Evolutionary conservation across 2,329 filamentous ascomycete genomes (phyloP).

Genomic region (Pseudopithomyces chartarum): DNA sequence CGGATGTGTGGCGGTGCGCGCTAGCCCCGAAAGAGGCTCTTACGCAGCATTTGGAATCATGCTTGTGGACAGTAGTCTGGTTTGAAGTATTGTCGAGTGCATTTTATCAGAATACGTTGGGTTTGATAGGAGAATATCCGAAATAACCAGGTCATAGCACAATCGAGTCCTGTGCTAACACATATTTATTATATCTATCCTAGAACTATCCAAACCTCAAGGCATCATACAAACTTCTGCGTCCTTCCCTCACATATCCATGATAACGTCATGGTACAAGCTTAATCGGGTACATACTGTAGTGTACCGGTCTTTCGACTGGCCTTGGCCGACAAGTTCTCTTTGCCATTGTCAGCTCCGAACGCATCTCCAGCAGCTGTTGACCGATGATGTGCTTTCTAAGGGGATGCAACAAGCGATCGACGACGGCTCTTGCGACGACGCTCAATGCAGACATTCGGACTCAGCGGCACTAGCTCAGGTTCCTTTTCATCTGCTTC

Average conservation of each 20-base stretch:
- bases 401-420: background rate
- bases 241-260: background rate
- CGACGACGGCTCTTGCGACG: background rate
- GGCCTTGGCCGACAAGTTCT: background rate
- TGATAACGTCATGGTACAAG: background rate
- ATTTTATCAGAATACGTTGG: too few species aligned
- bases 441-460: constrained; percentile 38
- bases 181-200: too few species aligned
- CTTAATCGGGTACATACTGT: background rate
- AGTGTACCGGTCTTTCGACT: background rate
- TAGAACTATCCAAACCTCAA: too few species aligned
- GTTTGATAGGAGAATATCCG: too few species aligned
- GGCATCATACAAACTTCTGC: too few species aligned
- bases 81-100: too few species aligned
- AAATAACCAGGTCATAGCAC: too few species aligned
- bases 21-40: background rate
- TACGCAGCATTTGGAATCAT: background rate
- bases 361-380: background rate
- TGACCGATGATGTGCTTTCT: background rate
- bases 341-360: background rate
- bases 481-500: constrained; percentile 14
- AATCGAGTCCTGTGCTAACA: too few species aligned
- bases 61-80: too few species aligned
- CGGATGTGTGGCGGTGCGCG: background rate
- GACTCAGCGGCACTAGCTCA: constrained; percentile 29